Evolutionary conservation across 2,329 filamentous ascomycete species (phyloP), one percentile per base, ranked within the genome.

Genomic region (Atkinsonella hypoxylon): DNA sequence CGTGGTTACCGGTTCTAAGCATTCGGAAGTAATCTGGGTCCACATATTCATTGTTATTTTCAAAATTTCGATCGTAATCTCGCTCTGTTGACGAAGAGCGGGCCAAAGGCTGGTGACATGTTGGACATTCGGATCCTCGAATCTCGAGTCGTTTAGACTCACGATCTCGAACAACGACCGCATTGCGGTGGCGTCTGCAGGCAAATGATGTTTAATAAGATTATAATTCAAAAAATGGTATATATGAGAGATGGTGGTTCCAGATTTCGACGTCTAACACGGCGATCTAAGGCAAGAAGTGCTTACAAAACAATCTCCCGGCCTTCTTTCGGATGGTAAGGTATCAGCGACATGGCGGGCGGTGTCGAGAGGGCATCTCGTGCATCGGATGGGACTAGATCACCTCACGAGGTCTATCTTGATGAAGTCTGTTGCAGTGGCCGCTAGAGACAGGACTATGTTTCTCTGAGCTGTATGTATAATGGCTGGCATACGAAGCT

Each of bases 21-120:
- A 97, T 90, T 61, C 88, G 88, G 68, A 98, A 98, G 72, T 98
- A 98, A 48, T 89, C 82, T 2, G 90, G 90, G 61, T 90, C 85
- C 58, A 96, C 86, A 63, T 90, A 97, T 46, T 85, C 77, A 34
- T 70, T 69, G 47, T 66, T 62, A 32, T 68, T 59, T 41, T 61
- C 66, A 50, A 61, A 66, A 4, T 62, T 55, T n/a, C 58, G 60
- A 49, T 77, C 77, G 62, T 71, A 79, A 54, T 71, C 64, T 32
- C 71, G 68, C 20, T 79, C 75, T 48, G 75, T 67, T 40, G 78
- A 36, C 63, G 64, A 39, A 64, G 65, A 52, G 20, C 63, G 62
- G 56, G 75, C 65, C 66, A 82, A 77, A 17, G 88, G 81, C 49
- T 87, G 85, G 64, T 89, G 87, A 65, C 91, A 96, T 61, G 89